phyloP scores from a whole-genome alignment of 768 basidiomycete species.

The Boletus edulis region DNA sequence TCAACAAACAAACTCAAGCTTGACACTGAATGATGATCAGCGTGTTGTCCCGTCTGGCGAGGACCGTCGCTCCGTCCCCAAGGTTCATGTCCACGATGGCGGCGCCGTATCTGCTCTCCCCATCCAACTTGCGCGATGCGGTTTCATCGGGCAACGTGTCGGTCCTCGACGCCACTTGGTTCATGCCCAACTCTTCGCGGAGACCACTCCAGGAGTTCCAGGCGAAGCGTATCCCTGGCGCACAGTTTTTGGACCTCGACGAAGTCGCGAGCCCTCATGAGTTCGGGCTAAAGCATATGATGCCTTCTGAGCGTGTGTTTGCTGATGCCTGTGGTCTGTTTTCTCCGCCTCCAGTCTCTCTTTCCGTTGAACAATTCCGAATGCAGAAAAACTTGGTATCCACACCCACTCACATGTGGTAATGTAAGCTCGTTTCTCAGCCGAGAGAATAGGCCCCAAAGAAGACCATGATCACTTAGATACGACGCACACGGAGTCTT shows the following conservation, averaged over 20 bases:
- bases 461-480: conserved; percentile 36
- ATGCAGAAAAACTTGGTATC: conserved; percentile 72
- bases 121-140: conserved; percentile 43
- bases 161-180: conserved; percentile 83
- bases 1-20: no score
- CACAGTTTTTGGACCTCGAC: conserved; percentile 80
- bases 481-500: conserved; percentile 93
- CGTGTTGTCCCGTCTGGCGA: conserved; percentile 8
- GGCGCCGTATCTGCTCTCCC: conserved; percentile 51
- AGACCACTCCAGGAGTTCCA: conserved; percentile 68
- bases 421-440: conserved; percentile 46
- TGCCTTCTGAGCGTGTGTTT: conserved; percentile 73
- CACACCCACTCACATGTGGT: conserved; percentile 74
- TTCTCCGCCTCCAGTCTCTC: conserved; percentile 3
- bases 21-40: not conserved
- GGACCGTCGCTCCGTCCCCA: not conserved
- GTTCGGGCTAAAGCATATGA: conserved; percentile 91
- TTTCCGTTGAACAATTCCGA: conserved; percentile 7
- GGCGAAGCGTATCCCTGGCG: conserved; percentile 63
- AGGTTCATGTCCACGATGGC: conserved; percentile 39
- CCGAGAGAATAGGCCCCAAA: not conserved
- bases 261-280: conserved; percentile 70
- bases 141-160: conserved; percentile 30
- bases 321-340: conserved; percentile 75
- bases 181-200: conserved; percentile 87